Evolutionary conservation across 257 asterid genomes (phyloP), one percentile per base, ranked within the genome.

Genomic region (Pogostemon cablin): DNA sequence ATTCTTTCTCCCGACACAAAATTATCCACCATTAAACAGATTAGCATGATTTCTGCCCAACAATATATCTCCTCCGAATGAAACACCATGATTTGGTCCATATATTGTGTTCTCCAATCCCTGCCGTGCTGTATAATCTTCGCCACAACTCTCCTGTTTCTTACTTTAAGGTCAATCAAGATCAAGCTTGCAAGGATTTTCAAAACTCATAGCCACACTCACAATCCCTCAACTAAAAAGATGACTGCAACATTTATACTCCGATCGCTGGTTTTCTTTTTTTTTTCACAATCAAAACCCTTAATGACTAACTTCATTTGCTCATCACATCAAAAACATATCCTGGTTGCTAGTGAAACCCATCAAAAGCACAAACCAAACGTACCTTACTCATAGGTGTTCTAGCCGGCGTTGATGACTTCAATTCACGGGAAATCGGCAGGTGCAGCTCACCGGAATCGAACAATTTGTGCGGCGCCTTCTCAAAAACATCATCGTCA

Each of bases 381-480:
- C 12, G 49, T 87, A 93, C 99, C 99, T 86, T 95, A 71, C 73
- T 68, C 32, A 78, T 71, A 10, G 85, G 71, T 10, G 88, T 48
- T 69, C 96, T 80, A 17, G 86, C 84, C 3, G 92, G 95, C 11
- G 93, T 84, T 0, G 96, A 87, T 5, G 92, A 83, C 81, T 91
- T 88, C 80, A 89, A 82, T 74, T 91, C 96, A 15, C 82, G 67
- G 52, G 97, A 80, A 71, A 86, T 81, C 43, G 97, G 81, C 52
- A 79, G 49, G 66, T 76, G 57, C 55, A 95, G 85, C 83, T 91
- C 99, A 44, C 89, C 90, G 40, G 96, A 91, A 84, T 91, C 95
- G 69, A 73, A 89, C 71, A 88, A 77, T 82, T 82, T 76, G 7
- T 79, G 77, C 7, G 86, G 82, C n/a, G 78, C 78, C 82, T 86